phyloP scores from a whole-genome alignment of 1,284 basidiomycete species.

The Gymnopus androsaceus region DNA sequence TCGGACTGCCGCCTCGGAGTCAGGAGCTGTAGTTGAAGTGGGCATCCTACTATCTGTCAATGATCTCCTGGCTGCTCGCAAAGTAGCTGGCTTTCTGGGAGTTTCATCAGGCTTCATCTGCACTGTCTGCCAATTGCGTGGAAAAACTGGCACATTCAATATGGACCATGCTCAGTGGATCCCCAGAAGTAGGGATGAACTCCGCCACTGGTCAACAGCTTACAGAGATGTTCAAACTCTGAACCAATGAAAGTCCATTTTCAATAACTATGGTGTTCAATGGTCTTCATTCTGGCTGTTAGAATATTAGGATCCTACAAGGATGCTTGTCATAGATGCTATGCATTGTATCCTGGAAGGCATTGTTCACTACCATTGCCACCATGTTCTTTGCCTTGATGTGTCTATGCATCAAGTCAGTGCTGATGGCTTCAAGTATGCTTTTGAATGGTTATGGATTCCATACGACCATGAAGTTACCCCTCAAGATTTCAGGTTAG shows the following conservation, averaged over 20 bases:
- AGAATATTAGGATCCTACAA: constrained; percentile 35
- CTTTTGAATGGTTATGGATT: background rate
- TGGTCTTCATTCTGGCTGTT: constrained; percentile 25
- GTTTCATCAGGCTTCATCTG: background rate
- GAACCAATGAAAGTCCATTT: constrained; percentile 20
- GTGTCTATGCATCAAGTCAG: too few relatives aligned
- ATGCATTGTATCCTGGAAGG: too few relatives aligned
- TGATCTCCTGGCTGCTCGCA: constrained; percentile 14
- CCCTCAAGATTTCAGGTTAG: too few relatives aligned
- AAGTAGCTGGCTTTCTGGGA: constrained; percentile 5
- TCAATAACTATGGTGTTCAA: constrained; percentile 24
- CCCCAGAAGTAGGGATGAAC: too few relatives aligned
- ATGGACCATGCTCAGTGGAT: too few relatives aligned
- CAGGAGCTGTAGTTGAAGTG: background rate
- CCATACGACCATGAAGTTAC: background rate
- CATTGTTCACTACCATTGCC: too few relatives aligned
- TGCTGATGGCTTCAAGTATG: background rate
- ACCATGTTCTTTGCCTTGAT: constrained; percentile 5
- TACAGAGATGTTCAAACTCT: constrained; percentile 18
- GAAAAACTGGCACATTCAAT: background rate
- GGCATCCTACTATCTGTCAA: constrained; percentile 7
- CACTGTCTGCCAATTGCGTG: background rate
- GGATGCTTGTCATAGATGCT: constrained; percentile 28
- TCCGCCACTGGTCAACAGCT: too few relatives aligned
- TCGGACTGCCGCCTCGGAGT: background rate